A percentile compares a stretch with the other conserved stretches of the same genome.
Evolutionary conservation across 345 rosid species (phyloP).

Genomic region (Melaleuca alternifolia): DNA sequence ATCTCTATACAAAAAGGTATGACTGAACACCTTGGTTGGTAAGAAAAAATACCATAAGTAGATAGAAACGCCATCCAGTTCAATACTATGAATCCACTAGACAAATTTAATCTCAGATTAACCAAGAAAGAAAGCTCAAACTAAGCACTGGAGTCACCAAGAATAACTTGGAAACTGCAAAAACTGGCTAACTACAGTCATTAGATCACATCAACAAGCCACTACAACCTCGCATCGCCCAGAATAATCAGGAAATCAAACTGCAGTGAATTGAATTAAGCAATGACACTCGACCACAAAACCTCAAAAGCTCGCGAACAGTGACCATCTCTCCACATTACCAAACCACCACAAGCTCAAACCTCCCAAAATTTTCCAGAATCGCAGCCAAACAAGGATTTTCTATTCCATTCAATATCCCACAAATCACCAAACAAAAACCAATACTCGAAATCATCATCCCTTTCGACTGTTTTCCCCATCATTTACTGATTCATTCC

Average conservation of each 20-base stretch:
- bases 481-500: too few relatives aligned
- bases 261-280: not conserved
- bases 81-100: not conserved
- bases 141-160: not conserved
- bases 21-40: too few relatives aligned
- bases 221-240: not conserved
- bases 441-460: accelerated
- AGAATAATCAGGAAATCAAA: not conserved
- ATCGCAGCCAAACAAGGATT: too few relatives aligned
- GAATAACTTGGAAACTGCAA: not conserved
- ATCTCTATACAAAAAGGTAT: too few relatives aligned
- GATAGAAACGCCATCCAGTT: not conserved
- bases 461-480: too few relatives aligned
- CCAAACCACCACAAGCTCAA: too few relatives aligned
- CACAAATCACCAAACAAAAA: too few relatives aligned
- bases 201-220: not conserved
- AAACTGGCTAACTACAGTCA: not conserved
- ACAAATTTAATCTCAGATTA: not conserved
- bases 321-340: too few relatives aligned
- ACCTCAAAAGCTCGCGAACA: too few relatives aligned
- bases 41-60: not conserved
- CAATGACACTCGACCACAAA: too few relatives aligned
- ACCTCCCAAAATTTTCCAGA: too few relatives aligned
- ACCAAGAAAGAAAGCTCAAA: not conserved
- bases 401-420: too few relatives aligned